Percentiles rank a stretch among this genome's conserved stretches.
Evolutionary conservation across 164 flowering plant species (phyloP).

Genomic region (Liriodendron chinense): DNA sequence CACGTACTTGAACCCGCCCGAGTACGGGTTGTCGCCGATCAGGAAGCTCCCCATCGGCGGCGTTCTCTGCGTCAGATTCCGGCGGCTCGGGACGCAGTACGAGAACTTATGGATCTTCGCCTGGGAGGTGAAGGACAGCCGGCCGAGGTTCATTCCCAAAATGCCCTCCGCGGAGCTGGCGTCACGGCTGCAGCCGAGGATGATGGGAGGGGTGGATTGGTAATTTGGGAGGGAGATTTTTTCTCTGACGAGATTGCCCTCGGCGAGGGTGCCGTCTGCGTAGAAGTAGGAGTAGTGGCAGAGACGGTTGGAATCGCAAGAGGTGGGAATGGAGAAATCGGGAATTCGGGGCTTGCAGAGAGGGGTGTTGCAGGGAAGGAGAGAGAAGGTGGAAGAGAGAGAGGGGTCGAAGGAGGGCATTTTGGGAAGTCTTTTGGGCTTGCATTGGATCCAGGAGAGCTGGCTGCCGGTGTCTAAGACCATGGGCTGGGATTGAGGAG

Average conservation of each 20-base stretch:
- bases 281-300: slow-evolving; percentile 87
- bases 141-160: slow-evolving; percentile 76
- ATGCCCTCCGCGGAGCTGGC: slow-evolving; percentile 60
- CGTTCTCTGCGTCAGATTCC: background rate
- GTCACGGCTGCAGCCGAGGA: slow-evolving; percentile 58
- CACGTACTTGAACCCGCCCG: slow-evolving; percentile 39
- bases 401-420: slow-evolving; percentile 61
- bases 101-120: slow-evolving; percentile 57
- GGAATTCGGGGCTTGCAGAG: slow-evolving; percentile 64
- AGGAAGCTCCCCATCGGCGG: slow-evolving; percentile 46
- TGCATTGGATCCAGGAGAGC: slow-evolving; percentile 77
- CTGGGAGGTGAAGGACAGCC: slow-evolving; percentile 65
- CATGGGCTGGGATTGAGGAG: slow-evolving; percentile 71
- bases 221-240: slow-evolving; percentile 40
- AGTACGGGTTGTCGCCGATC: slow-evolving; percentile 59
- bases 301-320: slow-evolving; percentile 62
- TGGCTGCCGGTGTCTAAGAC: slow-evolving; percentile 85
- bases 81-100: slow-evolving; percentile 53
- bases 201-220: slow-evolving; percentile 52
- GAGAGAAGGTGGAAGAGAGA: slow-evolving; percentile 76
- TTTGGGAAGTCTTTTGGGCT: slow-evolving; percentile 20
- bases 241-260: slow-evolving; percentile 78
- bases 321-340: slow-evolving; percentile 72
- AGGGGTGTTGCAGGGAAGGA: slow-evolving; percentile 64
- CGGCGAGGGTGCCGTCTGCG: slow-evolving; percentile 76